These are phyloP conservation scores for Septoria linicola DNA, from an alignment of 2,329 filamentous ascomycete genomes.

Conservation along the genomic window DNA sequence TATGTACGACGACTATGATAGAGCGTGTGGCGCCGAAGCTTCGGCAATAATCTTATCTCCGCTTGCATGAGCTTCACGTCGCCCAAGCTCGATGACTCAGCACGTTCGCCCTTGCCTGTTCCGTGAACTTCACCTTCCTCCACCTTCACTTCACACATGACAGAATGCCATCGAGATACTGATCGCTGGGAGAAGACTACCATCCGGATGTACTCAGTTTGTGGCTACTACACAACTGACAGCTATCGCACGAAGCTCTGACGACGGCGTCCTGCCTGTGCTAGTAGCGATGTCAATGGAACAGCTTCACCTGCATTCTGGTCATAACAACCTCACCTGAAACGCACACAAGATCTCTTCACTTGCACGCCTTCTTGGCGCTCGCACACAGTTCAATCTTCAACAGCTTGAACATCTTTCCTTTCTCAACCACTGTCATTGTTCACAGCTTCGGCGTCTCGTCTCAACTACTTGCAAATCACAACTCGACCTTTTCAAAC, in stretches of 20 bases:
- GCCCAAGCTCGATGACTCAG: too few relatives aligned
- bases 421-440: neutral
- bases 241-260: neutral
- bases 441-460: neutral
- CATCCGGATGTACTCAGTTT: too few relatives aligned
- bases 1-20: neutral
- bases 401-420: neutral
- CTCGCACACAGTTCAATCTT: neutral
- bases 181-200: too few relatives aligned
- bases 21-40: neutral
- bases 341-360: too few relatives aligned
- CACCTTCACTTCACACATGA: constrained; percentile 1
- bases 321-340: too few relatives aligned
- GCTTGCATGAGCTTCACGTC: too few relatives aligned
- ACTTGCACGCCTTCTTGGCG: neutral
- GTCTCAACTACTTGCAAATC: too few relatives aligned
- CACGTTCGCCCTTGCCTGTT: too few relatives aligned
- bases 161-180: too few relatives aligned
- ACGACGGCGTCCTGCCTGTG: neutral
- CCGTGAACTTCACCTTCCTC: neutral
- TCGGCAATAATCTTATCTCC: too few relatives aligned
- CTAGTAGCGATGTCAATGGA: neutral
- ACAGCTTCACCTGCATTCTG: neutral
- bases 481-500: too few relatives aligned
- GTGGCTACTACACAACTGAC: too few relatives aligned